Conservation (phyloP, 2,329 filamentous ascomycete species). For the Colletotrichum orchidophilum region DNA sequence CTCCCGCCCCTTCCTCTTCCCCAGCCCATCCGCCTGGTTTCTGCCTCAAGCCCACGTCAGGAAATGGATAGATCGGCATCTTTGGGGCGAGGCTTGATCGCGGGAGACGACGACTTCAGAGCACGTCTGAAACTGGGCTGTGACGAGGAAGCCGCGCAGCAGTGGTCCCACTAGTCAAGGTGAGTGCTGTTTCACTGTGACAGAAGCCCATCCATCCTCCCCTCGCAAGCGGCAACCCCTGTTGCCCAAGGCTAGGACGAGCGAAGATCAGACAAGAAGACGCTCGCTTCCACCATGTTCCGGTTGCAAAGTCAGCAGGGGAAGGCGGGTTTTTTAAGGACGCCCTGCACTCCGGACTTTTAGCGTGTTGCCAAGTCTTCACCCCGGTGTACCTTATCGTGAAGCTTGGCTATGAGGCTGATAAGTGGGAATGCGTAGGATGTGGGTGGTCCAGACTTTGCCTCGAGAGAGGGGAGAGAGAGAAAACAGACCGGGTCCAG, state of each 20-base stretch:
- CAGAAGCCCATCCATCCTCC: not conserved
- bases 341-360: constrained; percentile 1
- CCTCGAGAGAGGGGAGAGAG: not conserved
- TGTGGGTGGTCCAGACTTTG: not conserved
- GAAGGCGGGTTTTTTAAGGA: not conserved
- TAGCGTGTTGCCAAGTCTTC: constrained; percentile 24
- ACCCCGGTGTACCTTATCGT: constrained; percentile 31
- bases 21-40: not conserved
- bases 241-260: constrained; percentile 7
- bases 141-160: constrained; percentile 28
- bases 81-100: constrained; percentile 18
- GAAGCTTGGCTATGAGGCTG: constrained; percentile 19
- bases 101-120: not conserved
- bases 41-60: not conserved
- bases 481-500: constrained; percentile 15
- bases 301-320: constrained; percentile 32
- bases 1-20: not conserved
- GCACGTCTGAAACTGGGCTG: constrained; percentile 32
- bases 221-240: not conserved
- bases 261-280: constrained; percentile 28
- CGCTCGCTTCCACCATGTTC: constrained; percentile 28
- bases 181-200: constrained; percentile 16
- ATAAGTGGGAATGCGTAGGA: constrained; percentile 1
- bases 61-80: constrained; percentile 8
- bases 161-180: constrained; percentile 24